Base-by-base conservation (phyloP, 352 stramenopile genomes). In the Phytophthora podocarpi region DNA sequence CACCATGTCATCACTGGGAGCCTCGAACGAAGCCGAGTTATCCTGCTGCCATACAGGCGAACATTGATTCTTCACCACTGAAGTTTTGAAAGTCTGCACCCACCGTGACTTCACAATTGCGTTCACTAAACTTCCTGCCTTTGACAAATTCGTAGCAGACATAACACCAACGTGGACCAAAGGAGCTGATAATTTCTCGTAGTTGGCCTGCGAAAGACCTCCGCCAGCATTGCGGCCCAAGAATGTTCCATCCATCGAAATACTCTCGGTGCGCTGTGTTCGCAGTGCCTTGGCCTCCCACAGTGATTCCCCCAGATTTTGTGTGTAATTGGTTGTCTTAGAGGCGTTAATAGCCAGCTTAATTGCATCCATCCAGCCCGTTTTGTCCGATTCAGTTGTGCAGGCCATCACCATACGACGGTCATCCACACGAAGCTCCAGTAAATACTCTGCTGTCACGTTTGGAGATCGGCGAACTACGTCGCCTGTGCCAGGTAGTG, bases 1-100 rank as follows among this genome's bases (percentile, higher is more conserved):
- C 23, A 90, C 86, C 76, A 87, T 93, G 24, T 93, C 84, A 50
- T 95, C 80, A 36, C 59, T 86, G 2, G 74, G 82, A 0, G 73
- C 86, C 62, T 93, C 86, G 35, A 95, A 95, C 4, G 86, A 91
- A 32, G 84, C 86, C 2, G 79, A 88, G 59, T 95, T 95, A 48
- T 93, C 86, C 48, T 92, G 84, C 24, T 89, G 86, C 86, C 84
- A 95, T n/a, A 93, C 86, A 12, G 86, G 86, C 11, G 86, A 95
- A 12, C 84, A 80, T 43, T 93, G 83, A 41, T 77, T 78, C 52
- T 92, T 93, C 20, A 95, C 81, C 10, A 91, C 79, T 21, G 80
- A 88, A 40, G 86, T 95, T 59, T 90, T 91, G 46, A 95, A 95
- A 10, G 86, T 93, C 86, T 13, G 81, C 76, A 13, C 85, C 85